Evolutionary conservation across 345 rosid genomes (phyloP), one percentile per base, ranked within the genome.

Genomic region (Xanthoceras sorbifolium): DNA sequence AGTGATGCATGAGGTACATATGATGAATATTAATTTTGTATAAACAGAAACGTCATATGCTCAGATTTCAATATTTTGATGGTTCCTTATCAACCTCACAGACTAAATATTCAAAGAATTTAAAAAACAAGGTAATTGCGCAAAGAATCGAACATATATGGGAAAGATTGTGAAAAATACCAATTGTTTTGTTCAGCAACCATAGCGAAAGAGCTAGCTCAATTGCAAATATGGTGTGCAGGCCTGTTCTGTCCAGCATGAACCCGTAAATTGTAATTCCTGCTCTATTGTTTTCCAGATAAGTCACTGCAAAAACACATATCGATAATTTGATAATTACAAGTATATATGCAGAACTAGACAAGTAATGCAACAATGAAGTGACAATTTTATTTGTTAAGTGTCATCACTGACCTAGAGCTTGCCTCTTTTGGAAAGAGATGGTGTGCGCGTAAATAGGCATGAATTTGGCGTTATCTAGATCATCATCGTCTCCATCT

Each of bases 201-300:
- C 98, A 94, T 64, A 94, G 92, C 26, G 90, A 85, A 38, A 94
- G 89, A 77, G 97, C 94, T 38, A 94, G 85, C 69, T 94, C 91
- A 69, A 92, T 79, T 4, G 89, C 98, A 63, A 91, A 92, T 64
- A 94, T 87, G 52, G 97, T 85, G 78, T 94, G 97, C 61, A 94
- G 84, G 89, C 93, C 90, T 62, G 94, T 76, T 86, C 98, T 89
- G 76, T 92, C 97, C 72, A 94, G 86, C 81, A 88, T 89, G 85
- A 90, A 94, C 55, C 97, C 98, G 7, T 72, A 94, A 36, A 91
- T 91, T 3, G 97, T 94, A 80, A 94, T 94, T 73, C 98, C 98
- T 15, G 97, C 97, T 78, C 74, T 83, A 72, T 94, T 94, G 85
- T 90, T 89, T 83, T 92, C 97, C 38, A 94, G 81, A 78, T 94